phyloP scores from a whole-genome alignment of 495 filamentous ascomycete genomes.

The Cercophora scortea region DNA sequence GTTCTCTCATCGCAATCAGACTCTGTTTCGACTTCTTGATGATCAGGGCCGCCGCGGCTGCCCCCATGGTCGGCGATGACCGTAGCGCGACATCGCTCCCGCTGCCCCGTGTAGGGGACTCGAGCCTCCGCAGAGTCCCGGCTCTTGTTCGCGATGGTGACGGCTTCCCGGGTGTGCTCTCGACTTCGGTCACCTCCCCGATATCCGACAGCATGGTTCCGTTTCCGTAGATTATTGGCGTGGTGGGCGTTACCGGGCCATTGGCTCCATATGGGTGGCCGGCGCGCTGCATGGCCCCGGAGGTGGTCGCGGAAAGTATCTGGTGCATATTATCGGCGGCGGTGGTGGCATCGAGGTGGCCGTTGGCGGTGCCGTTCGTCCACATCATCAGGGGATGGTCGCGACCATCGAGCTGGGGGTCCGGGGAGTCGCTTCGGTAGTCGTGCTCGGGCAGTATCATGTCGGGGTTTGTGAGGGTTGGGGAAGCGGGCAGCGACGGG shows the following conservation, averaged over 20 bases:
- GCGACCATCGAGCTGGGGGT: slow-evolving; percentile 24
- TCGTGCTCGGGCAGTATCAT: slow-evolving; percentile 77
- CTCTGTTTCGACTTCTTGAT: slow-evolving; percentile 35
- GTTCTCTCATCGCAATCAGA: slow-evolving; percentile 24
- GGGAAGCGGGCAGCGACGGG: slow-evolving; percentile 51
- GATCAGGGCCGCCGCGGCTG: slow-evolving; percentile 12
- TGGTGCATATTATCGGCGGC: too few relatives aligned
- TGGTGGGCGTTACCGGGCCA: slow-evolving; percentile 47
- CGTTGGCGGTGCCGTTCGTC: slow-evolving; percentile 30
- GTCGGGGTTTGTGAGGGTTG: slow-evolving; percentile 86
- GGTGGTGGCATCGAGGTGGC: slow-evolving; percentile 27
- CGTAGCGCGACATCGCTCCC: slow-evolving; percentile 16
- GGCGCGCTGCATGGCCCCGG: slow-evolving; percentile 4
- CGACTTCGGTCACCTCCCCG: slow-evolving; percentile 59
- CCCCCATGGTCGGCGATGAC: slow-evolving; percentile 30
- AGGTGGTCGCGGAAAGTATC: slow-evolving; percentile 15
- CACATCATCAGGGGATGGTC: slow-evolving; percentile 36
- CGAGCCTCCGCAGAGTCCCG: background rate
- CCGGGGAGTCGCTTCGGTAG: slow-evolving; percentile 38
- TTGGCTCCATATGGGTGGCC: slow-evolving; percentile 34
- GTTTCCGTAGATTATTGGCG: slow-evolving; percentile 52
- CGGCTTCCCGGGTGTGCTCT: slow-evolving; percentile 39
- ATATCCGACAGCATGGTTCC: slow-evolving; percentile 65
- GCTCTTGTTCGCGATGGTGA: slow-evolving; percentile 14
- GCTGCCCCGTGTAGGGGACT: slow-evolving; percentile 13